Base-by-base conservation (phyloP, 2,329 filamentous ascomycete species). In the Fusarium torreyae region DNA sequence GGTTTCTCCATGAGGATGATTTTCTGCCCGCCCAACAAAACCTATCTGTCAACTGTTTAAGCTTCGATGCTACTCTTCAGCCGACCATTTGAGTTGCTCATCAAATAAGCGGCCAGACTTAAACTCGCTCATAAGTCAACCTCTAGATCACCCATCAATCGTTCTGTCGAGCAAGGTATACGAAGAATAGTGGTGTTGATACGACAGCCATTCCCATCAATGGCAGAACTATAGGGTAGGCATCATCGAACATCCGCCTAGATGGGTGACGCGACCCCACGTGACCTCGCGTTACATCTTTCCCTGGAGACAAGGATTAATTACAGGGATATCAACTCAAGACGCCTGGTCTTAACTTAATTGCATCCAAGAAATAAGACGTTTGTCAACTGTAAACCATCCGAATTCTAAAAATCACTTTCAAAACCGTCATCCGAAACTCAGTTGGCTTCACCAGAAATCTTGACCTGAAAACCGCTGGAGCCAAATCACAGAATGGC, bases 231-330 rank as follows among this genome's bases (percentile, higher is more conserved):
- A 13, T 18, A 59, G 57, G 57, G 57, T 59, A 59, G 57, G 31
- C 20, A 10, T 20, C 40, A 44, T 26, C 11, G 11, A 40, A 14
- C 9, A 38, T n/a, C 24, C 45, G 31, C 33, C 26, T 22, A 15
- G 26, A 24, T 46, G 26, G 34, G 40, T 53, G 24, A 67, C 71
- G 57, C 72, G 73, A 17, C 15, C 10, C 20, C 75, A 77, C 75
- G 75, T 77, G 75, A 77, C 51, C 22, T 54, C 73, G 75, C 63
- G 76, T 71, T 51, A 15, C 9, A 31, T n/a, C 18, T 34, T 38
- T 39, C 59, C 38, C 50, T 50, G 43, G 49, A 31, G 28, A 50
- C 60, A 45, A 60, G 57, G 69, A 31, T 68, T 52, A 26, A 45
- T 39, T 68, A 61, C 56, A 73, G 66, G 70, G 69, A 69, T 74